These are phyloP conservation scores for Metschnikowia lochheadii DNA, from an alignment of 805 yeast species.

Conservation along the genomic window DNA sequence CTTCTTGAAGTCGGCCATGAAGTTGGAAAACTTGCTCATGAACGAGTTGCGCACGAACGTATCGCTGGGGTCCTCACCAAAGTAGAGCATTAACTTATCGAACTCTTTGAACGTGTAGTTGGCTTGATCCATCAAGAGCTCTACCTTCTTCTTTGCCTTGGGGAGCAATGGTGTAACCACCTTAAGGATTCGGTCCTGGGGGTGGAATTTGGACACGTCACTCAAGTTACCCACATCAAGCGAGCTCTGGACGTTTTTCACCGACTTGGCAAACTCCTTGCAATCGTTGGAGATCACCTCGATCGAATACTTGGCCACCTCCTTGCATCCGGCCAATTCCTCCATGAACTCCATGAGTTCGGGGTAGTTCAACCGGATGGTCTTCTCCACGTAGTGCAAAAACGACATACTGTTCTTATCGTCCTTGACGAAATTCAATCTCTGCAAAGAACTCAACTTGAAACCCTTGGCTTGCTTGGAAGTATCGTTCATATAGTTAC, in stretches of 20 bases:
- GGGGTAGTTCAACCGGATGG: slow-evolving; percentile 62
- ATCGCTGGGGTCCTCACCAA: slow-evolving; percentile 65
- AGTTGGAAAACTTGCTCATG: slow-evolving; percentile 57
- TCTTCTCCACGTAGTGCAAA: slow-evolving; percentile 69
- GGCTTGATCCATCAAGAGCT: slow-evolving; percentile 48
- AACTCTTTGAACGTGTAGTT: slow-evolving; percentile 48
- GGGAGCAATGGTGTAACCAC: slow-evolving; percentile 52
- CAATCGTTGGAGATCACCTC: slow-evolving; percentile 62
- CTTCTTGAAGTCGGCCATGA: slow-evolving; percentile 56
- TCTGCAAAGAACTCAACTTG: slow-evolving; percentile 61
- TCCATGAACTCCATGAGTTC: slow-evolving; percentile 57
- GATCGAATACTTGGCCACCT: slow-evolving; percentile 56
- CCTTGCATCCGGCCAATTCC: slow-evolving; percentile 51
- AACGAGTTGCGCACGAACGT: slow-evolving; percentile 54
- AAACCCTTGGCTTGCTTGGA: slow-evolving; percentile 69
- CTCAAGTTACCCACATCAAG: slow-evolving; percentile 62
- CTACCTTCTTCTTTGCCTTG: slow-evolving; percentile 51
- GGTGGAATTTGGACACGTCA: slow-evolving; percentile 59
- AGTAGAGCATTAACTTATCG: slow-evolving; percentile 59
- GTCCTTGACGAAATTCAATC: slow-evolving; percentile 70
- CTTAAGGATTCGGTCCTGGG: slow-evolving; percentile 55
- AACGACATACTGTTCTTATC: slow-evolving; percentile 65
- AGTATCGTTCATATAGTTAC: slow-evolving; percentile 74
- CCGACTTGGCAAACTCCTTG: slow-evolving; percentile 46
- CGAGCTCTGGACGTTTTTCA: slow-evolving; percentile 50